Evolutionary conservation across 2,329 filamentous ascomycete species (phyloP), one percentile per base, ranked within the genome.

Genomic region (Periconia sp.): DNA sequence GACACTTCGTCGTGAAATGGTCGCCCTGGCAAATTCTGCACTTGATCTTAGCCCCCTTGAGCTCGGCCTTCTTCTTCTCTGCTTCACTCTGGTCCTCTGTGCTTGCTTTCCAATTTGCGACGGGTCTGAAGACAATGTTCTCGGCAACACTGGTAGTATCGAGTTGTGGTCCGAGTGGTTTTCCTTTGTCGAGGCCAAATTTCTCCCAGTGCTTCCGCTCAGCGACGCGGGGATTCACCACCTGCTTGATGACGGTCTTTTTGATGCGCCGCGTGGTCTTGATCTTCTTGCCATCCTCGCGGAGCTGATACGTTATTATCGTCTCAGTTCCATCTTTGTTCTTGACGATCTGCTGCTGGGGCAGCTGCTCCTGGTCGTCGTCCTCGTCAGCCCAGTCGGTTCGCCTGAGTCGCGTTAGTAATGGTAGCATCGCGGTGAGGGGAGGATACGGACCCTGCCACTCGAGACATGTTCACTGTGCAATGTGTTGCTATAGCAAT

Each of bases 31-130:
- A 99, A 71, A 99, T 97, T 82, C 94, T 88, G 77, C 94, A 99
- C 83, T 97, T 97, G 81, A 99, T 95, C 80, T 96, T 95, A 84
- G 96, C 96, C 79, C 96, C 92, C 84, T 94, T 95, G 67, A 97
- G 81, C 64, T 81, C 77, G 51, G 82, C 78, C 70, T 83, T 81
- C 73, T 85, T 80, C 68, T 78, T 75, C 78, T 89, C 87, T 69
- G 86, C 83, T 77, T 88, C 88, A 63, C 80, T 80, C 75, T 87
- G 84, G 63, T 87, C 85, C 73, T 89, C 87, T 63, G 85, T 86
- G 57, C 89, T 89, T 67, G 88, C 85, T 79, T 92, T 92, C 92
- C 91, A 99, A 81, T 95, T 96, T 62, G 89, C 83, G 70, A 85
- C 88, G 26, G 92, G 94, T 55, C 89, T 82, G 87, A 99, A 97